phyloP scores from a whole-genome alignment of 371 early-diverging fungal species.

The Lichtheimia ramosa region DNA sequence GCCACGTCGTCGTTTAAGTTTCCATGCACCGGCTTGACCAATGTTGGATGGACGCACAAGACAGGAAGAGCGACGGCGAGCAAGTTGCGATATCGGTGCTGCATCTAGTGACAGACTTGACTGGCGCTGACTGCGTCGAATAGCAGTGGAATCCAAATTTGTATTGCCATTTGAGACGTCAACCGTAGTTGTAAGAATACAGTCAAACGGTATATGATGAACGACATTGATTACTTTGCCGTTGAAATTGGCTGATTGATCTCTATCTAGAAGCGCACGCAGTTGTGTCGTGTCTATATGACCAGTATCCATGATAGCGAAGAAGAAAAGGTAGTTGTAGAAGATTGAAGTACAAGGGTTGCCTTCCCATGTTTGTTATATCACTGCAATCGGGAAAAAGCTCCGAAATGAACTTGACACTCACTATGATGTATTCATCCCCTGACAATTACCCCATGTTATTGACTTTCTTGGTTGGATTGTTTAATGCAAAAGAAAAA shows the following conservation, averaged over 20 bases:
- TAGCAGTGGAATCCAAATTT: background rate
- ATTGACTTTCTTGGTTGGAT: no score
- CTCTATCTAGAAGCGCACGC: background rate
- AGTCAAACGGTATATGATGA: constrained; percentile 49
- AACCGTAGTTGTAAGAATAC: constrained; percentile 11
- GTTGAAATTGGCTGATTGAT: background rate
- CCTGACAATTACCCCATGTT: no score
- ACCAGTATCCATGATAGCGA: background rate
- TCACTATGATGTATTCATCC: no score
- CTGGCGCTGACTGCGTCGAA: background rate
- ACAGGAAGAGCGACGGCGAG: constrained; percentile 30
- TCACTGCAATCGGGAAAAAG: no score
- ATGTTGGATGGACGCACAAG: constrained; percentile 13
- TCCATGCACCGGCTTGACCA: constrained; percentile 35
- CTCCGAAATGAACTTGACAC: no score
- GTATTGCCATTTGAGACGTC: background rate
- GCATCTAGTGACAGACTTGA: constrained; percentile 3
- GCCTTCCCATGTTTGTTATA: no score
- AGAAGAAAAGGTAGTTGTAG: no score
- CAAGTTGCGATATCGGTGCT: constrained; percentile 35
- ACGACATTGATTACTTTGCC: constrained; percentile 58
- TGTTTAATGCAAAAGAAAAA: background rate
- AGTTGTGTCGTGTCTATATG: constrained; percentile 1
- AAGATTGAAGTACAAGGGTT: no score
- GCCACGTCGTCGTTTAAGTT: constrained; percentile 55